phyloP scores from a whole-genome alignment of 768 basidiomycete genomes.

The Tricholoma matsutake region DNA sequence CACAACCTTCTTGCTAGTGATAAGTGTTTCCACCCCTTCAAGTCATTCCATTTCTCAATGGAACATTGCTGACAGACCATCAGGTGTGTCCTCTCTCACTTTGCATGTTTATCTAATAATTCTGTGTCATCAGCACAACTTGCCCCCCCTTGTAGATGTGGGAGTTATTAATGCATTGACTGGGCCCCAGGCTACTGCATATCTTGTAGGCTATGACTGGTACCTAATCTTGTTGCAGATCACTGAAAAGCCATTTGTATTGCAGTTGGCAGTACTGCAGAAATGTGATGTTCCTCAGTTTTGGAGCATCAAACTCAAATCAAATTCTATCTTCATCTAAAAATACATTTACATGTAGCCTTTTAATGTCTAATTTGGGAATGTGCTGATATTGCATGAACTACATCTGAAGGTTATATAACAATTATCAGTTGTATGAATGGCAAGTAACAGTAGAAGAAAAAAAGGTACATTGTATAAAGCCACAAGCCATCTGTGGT shows the following conservation, averaged over 20 bases:
- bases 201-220: too few species aligned
- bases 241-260: constrained; percentile 6
- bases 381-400: constrained; percentile 74
- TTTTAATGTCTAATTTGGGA: too few species aligned
- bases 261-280: too few species aligned
- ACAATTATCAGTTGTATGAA: not conserved
- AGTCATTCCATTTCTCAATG: constrained; percentile 9
- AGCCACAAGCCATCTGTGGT: constrained; percentile 84
- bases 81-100: constrained; percentile 8
- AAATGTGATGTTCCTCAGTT: too few species aligned
- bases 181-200: too few species aligned
- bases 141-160: constrained; percentile 7
- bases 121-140: constrained; percentile 5
- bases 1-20: constrained; percentile 10
- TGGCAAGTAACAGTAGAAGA: not conserved
- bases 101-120: constrained; percentile 8
- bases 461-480: constrained; percentile 48
- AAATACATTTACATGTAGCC: too few species aligned
- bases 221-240: too few species aligned
- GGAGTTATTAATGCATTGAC: constrained; percentile 11
- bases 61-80: constrained; percentile 8
- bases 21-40: constrained; percentile 5
- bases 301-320: too few species aligned
- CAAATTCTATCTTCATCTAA: too few species aligned
- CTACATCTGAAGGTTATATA: constrained; percentile 41